Evolutionary conservation across 2,329 filamentous ascomycete genomes (phyloP), one percentile per base, ranked within the genome.

Genomic region (Calonectria leucothoes): DNA sequence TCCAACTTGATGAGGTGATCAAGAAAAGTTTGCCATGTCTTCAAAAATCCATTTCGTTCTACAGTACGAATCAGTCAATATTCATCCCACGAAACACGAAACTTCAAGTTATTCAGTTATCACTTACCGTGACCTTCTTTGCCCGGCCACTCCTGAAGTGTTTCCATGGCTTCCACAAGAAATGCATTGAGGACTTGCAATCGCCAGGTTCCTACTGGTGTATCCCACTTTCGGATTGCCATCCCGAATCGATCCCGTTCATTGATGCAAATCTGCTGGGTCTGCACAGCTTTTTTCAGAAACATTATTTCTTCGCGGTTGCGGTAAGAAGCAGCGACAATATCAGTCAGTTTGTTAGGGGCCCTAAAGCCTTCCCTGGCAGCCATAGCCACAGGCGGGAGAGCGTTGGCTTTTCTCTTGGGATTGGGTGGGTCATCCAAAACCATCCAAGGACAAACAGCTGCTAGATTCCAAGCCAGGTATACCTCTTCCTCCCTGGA

Each of bases 351-450:
- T 82, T 93, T 97, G 82, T 95, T 98, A 2, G 94, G 91, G 1
- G 93, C 90, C 80, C 94, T 95, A 82, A 98, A 91, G 6, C 95
- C 95, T 82, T 97, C 94, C 37, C 93, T 89, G 6, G 91, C 93
- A 4, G 92, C 89, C 23, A 92, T 72, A 10, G 83, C 80, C 29
- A 83, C 79, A 3, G 81, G 87, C 0, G 93, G 91, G 25, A 89
- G 88, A 4, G 89, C 86, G 25, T 83, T 83, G 63, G 85, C 82
- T 80, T 91, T 93, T 59, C 85, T 84, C 48, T 86, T 87, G 15
- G 82, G 81, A 11, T 83, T 84, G 33, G 84, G 81, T 81, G 88
- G 79, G 75, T 85, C 82, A 75, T 85, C 71, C 10, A 89, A 76
- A 86, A 86, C 81, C 86, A 91, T 81, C 92, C 95, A 98, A 0